phyloP scores from a whole-genome alignment of 1,284 basidiomycete genomes.

The Rhodotorula sp. region DNA sequence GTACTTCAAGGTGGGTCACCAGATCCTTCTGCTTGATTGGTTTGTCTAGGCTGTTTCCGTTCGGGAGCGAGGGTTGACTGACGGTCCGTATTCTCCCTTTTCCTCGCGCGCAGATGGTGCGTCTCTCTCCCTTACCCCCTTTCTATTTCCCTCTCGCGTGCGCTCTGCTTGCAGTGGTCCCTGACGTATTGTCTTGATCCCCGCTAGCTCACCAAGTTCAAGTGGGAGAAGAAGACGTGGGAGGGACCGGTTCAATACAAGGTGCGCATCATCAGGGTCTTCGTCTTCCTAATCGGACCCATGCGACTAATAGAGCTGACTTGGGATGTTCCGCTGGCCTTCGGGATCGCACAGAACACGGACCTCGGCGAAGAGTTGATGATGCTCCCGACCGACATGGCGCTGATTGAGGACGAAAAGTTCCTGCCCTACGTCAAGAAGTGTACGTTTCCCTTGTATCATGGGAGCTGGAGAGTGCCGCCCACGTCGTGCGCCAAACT shows the following conservation, averaged over 20 bases:
- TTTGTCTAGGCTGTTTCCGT: too few relatives aligned
- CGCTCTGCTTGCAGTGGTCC: too few relatives aligned
- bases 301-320: slow-evolving; percentile 36
- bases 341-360: slow-evolving; percentile 40
- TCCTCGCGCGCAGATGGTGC: slow-evolving; percentile 1
- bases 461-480: too few relatives aligned
- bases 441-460: slow-evolving; percentile 48
- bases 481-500: neutral
- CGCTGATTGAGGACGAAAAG: slow-evolving; percentile 41
- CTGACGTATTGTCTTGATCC: neutral
- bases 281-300: neutral
- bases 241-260: slow-evolving; percentile 54
- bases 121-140: neutral
- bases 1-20: slow-evolving; percentile 50
- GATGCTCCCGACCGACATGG: slow-evolving; percentile 57
- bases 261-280: slow-evolving; percentile 29
- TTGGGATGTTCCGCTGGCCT: neutral
- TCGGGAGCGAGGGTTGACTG: neutral
- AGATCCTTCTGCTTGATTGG: too few relatives aligned
- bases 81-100: neutral
- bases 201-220: slow-evolving; percentile 25
- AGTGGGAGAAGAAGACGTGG: slow-evolving; percentile 53
- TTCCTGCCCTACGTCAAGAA: slow-evolving; percentile 53
- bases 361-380: slow-evolving; percentile 54
- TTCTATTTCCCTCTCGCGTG: neutral